Evolutionary conservation across 257 asterid genomes (phyloP).

Genomic region (Scutellaria baicalensis): DNA sequence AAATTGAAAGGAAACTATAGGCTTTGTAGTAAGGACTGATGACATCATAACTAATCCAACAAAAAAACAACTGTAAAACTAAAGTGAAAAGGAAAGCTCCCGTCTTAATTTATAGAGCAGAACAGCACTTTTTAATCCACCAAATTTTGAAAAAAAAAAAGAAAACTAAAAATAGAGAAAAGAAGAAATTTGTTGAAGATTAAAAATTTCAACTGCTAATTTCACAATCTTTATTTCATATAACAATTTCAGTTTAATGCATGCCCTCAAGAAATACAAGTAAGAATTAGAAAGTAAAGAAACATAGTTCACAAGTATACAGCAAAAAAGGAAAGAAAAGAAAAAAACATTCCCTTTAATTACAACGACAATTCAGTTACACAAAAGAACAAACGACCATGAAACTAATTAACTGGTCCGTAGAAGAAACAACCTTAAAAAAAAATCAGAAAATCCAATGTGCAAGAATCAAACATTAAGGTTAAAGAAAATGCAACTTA

Average conservation of each 20-base stretch:
- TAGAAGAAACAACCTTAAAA: neutral
- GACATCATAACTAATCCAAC: conserved; percentile 5
- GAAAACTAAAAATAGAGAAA: neutral
- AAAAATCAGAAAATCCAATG: neutral
- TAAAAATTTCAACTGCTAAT: neutral
- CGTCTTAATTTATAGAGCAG: neutral
- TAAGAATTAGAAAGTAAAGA: neutral
- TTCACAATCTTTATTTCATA: conserved; percentile 1
- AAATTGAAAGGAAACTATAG: neutral
- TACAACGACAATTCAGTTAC: conserved; percentile 8
- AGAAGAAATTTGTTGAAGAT: neutral
- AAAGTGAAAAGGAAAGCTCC: neutral
- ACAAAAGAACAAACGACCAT: neutral
- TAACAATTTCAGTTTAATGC: neutral
- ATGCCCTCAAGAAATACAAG: neutral
- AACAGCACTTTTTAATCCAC: neutral
- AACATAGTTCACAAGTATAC: neutral
- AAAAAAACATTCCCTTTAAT: conserved; percentile 8
- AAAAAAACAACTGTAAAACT: neutral
- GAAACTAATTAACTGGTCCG: neutral
- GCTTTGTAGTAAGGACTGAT: neutral
- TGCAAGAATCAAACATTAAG: conserved; percentile 7
- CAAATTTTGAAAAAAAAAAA: too few relatives aligned
- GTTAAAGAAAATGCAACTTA: conserved; percentile 18
- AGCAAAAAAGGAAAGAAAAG: neutral